phyloP scores from a whole-genome alignment of 306 rosid genomes.

The Casuarina equisetifolia region DNA sequence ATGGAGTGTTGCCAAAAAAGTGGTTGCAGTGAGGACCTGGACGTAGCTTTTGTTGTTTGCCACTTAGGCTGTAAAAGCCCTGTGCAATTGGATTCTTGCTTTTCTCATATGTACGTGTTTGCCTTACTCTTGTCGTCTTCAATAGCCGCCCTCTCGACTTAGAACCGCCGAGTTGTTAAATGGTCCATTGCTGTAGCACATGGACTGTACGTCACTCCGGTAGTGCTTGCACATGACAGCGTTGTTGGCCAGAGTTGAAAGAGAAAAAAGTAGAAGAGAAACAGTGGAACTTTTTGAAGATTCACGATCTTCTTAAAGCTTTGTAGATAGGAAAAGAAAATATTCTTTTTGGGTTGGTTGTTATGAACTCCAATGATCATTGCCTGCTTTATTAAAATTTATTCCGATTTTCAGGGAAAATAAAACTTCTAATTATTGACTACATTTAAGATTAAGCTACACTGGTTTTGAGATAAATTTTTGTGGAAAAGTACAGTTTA shows the following conservation, averaged over 20 bases:
- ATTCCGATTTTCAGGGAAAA: not conserved
- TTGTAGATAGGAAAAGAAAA: not conserved
- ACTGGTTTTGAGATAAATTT: no score
- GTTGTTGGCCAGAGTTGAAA: not conserved
- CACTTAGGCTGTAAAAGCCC: constrained; percentile 20
- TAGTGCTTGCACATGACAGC: not conserved
- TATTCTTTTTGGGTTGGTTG: not conserved
- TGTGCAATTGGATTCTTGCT: constrained; percentile 22
- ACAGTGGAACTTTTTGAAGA: not conserved
- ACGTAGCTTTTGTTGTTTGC: constrained; percentile 28
- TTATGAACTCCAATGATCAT: not conserved
- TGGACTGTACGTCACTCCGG: not conserved
- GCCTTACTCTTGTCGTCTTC: not conserved
- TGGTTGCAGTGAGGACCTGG: constrained; percentile 22
- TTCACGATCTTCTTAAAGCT: no score
- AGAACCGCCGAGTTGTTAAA: not conserved
- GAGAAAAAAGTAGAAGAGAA: not conserved
- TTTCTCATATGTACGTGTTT: not conserved
- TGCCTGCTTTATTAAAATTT: not conserved
- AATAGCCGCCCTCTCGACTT: not conserved
- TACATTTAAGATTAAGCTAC: no score
- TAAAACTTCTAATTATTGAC: not conserved
- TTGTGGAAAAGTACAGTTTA: no score
- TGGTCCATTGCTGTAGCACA: not conserved
- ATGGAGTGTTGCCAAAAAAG: constrained; percentile 8